Evolutionary conservation across 305 asterid genomes (phyloP).

Genomic region (Fraxinus albicans): DNA sequence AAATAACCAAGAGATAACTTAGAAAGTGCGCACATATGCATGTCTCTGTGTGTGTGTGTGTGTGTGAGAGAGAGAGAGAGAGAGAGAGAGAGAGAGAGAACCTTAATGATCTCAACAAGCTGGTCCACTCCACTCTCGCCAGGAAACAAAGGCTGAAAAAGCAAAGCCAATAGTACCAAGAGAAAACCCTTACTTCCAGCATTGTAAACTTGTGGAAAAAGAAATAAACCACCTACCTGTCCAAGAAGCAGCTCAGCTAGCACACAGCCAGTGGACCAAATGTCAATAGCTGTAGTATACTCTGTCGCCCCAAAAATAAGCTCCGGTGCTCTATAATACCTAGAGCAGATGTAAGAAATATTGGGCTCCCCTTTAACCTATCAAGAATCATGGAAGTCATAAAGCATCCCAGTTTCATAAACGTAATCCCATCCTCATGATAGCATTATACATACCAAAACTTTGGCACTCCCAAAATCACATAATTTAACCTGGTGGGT

Average conservation of each 20-base stretch:
- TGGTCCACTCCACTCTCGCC: slow-evolving; percentile 79
- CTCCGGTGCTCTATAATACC: slow-evolving; percentile 31
- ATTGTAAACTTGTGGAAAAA: not conserved
- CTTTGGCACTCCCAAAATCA: slow-evolving; percentile 22
- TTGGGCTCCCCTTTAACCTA: slow-evolving; percentile 31
- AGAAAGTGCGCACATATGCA: not conserved
- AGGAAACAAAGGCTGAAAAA: slow-evolving; percentile 60
- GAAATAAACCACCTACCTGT: not conserved
- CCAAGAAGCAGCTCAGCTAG: too few relatives aligned
- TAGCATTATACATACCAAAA: slow-evolving; percentile 5
- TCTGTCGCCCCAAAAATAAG: slow-evolving; percentile 31
- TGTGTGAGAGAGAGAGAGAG: too few relatives aligned
- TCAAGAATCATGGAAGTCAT: not conserved
- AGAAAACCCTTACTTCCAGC: not conserved
- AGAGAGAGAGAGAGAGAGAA: not conserved
- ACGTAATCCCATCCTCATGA: not conserved
- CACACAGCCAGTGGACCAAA: too few relatives aligned
- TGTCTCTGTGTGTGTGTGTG: not conserved
- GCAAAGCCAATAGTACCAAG: not conserved
- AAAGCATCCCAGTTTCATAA: not conserved
- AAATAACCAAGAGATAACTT: not conserved
- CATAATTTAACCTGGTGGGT: slow-evolving; percentile 22
- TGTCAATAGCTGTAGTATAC: too few relatives aligned
- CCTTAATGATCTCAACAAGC: slow-evolving; percentile 47
- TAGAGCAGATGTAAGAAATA: slow-evolving; percentile 32